Evolutionary conservation across 1,284 basidiomycete genomes (phyloP), one percentile per base, ranked within the genome.

Genomic region (Paramarasmius palmivorus): DNA sequence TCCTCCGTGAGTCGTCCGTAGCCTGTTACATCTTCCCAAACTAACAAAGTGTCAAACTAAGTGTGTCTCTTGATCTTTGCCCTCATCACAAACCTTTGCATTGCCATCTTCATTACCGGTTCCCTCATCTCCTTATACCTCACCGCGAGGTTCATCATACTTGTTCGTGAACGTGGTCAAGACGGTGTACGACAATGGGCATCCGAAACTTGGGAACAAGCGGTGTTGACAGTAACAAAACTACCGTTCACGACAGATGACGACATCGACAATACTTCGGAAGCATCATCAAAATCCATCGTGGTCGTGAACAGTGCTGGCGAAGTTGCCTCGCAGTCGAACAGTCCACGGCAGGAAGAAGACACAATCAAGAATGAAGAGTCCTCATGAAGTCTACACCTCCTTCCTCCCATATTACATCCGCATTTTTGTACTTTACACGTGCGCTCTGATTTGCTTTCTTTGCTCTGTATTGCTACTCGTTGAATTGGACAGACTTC

Each of bases 111-210:
- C 57, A 20, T 63, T 25, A 72, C 74, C 12, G 39, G 46, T 9
- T 49, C 59, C 35, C 55, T 58, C 10, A 25, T 73, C 35, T 60
- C 59, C 29, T 53, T 62, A 47, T 78, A 76, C 57, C 61, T 73
- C 49, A 54, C 59, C 37, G 60, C 65, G 49, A 70, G 76, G 22
- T 65, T 79, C 36, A 57, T 67, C 1, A 42, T 66, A 23, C 63
- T 71, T 12, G 52, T 73, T 15, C 62, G 65, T 23, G 49, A 62
- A 32, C 64, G 66, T 25, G 77, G 76, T 5, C 57, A 60, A 12
- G 63, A 66, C 35, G 75, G 73, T 6, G 54, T 75, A 50, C 49
- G 57, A 12, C 59, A 57, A 23, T 79, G 76, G 76, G 64, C 60
- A 7, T 50, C 59, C 15, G 73, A 79, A 59, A 68, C 67, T 4